Base-by-base conservation (phyloP, 257 asterid species). In the Solanum tarijense region DNA sequence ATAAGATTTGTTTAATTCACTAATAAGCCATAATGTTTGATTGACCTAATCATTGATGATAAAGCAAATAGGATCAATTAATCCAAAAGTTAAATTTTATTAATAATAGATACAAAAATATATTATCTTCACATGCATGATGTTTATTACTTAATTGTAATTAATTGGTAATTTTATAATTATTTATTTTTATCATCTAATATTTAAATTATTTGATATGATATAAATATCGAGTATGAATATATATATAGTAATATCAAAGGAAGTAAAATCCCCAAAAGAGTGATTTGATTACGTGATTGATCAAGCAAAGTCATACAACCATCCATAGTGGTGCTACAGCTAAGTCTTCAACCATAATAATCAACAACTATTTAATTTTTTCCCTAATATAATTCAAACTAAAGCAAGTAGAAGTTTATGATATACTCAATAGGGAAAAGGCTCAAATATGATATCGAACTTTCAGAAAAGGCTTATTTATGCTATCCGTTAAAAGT, bases 281-380 rank as follows among this genome's bases (percentile, higher is more conserved):
- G 25, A 31, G 78, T 71, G 25, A 16, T 7, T 31, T 71, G 23
- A 2, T 46, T 46, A n/a, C 10, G 5, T 81, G 11, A 81, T 69
- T 81, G 85, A 81, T 81, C 41, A 81, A 81, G 46, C 41, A 46
- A 46, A 81, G 68, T 88, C 86, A 39, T 20, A 73, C 2, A 62
- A 52, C 89, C 89, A 82, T 73, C 34, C 69, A 82, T 82, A 88
- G 89, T 88, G 91, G 89, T 90, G 91, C 86, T 90, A 88, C 88
- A 78, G 83, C 83, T 66, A 36, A 60, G 12, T 85, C n/a, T 25
- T 34, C 38, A 46, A 18, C 68, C 29, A 81, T 41, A 73, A 73
- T 41, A 41, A 25, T 79, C 27, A 79, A 43, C 85, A 79, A 79
- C 43, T 79, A 27, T 79, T 72, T 72, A 72, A 4, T 34, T 34